Evolutionary conservation across 1,139 yeast species (phyloP), one percentile per base, ranked within the genome.

Genomic region (Starmera stellimalicola): DNA sequence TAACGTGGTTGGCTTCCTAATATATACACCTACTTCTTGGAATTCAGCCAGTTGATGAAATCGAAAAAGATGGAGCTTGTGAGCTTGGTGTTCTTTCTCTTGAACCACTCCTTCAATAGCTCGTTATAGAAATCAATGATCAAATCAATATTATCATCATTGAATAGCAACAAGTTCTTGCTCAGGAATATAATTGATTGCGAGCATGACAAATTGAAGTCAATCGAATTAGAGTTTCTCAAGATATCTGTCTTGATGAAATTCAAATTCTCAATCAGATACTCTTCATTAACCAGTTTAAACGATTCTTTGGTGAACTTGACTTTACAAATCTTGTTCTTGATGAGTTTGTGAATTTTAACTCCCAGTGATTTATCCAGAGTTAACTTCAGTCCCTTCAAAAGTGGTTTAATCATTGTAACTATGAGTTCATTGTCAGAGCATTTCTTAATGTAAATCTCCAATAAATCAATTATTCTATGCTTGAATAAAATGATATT

Each of bases 401-500:
- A 57, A 40, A 85, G 54, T 3, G 93, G 88, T 27, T 64, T 54
- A n/a, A 80, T 41, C 36, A 36, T 40, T 4, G 35, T 35, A 3
- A 47, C 23, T 7, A 49, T 31, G 18, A 47, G 39, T 32, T 54
- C 60, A 20, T 51, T 47, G 29, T 44, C 37, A 36, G 50, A 47
- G 26, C 37, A 43, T 23, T 47, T 44, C 41, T 67, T 70, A 43
- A 65, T 60, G 47, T 72, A 84, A 6, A 72, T 59, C 20, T 82
- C 93, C 27, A 91, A 53, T 45, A 91, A 62, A 47, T 87, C 96
- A 33, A 88, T 58, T 5, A 85, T 69, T 37, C 95, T 67, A 42
- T 74, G 73, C 52, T 91, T 91, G 62, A 87, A 80, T 36, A 81
- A 72, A 6, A 78, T 64, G 66, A 91, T 81, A 48, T 77, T 81